These are phyloP conservation scores for Spironucleus salmonicida DNA, from an alignment of 208 protist genomes.

Conservation along the genomic window DNA sequence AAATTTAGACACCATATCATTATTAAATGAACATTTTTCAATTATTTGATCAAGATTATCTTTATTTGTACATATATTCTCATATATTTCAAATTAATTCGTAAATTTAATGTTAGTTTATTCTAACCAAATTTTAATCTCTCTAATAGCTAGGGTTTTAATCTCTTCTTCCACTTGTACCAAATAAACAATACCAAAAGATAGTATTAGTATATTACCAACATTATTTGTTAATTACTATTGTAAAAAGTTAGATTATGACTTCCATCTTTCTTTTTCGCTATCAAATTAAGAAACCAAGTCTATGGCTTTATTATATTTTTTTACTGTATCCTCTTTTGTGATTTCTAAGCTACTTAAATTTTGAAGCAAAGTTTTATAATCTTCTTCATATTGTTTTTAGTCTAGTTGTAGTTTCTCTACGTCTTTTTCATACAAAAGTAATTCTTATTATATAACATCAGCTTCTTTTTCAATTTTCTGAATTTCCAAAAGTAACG, in stretches of 20 bases:
- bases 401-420: neutral
- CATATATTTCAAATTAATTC: neutral
- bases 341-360: neutral
- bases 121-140: neutral
- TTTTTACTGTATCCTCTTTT: neutral
- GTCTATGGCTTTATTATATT: neutral
- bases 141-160: neutral
- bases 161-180: neutral
- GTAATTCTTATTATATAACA: neutral
- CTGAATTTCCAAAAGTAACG: neutral
- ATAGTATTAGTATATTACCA: neutral
- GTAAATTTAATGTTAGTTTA: neutral
- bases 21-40: neutral
- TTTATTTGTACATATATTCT: neutral
- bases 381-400: neutral
- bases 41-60: neutral
- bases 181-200: neutral
- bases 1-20: neutral
- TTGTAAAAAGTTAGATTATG: neutral
- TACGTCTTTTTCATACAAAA: neutral
- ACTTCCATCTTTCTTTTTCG: neutral
- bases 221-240: neutral
- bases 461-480: neutral
- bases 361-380: neutral
- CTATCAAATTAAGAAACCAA: neutral